Percentiles rank a stretch among this genome's conserved stretches.
Evolutionary conservation across 2,329 filamentous ascomycete genomes (phyloP).

Genomic region (Pseudogymnoascus destructans): DNA sequence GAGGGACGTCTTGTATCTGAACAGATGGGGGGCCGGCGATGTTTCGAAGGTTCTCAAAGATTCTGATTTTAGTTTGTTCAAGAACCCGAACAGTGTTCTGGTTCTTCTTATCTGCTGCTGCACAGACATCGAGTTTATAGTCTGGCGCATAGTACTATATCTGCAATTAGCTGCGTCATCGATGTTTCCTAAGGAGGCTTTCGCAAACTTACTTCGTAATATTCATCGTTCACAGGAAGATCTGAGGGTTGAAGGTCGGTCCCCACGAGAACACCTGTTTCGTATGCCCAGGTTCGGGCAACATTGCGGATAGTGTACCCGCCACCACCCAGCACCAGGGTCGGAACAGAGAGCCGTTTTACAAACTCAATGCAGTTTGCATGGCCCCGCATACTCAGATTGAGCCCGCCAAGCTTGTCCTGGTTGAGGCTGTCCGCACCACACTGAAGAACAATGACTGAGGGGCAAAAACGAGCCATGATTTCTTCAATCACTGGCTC

Average conservation of each 20-base stretch:
- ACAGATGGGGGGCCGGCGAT: slow-evolving; percentile 79
- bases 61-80: slow-evolving; percentile 64
- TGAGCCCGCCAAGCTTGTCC: slow-evolving; percentile 91
- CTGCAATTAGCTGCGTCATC: background rate
- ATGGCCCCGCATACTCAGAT: slow-evolving; percentile 91
- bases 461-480: slow-evolving; percentile 75
- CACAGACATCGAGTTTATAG: slow-evolving; percentile 77
- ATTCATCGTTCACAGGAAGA: slow-evolving; percentile 93
- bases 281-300: slow-evolving; percentile 94
- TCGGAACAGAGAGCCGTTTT: slow-evolving; percentile 70
- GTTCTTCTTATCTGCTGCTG: slow-evolving; percentile 79
- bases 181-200: background rate
- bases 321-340: slow-evolving; percentile 83
- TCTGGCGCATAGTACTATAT: slow-evolving; percentile 70
- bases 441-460: slow-evolving; percentile 89
- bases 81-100: slow-evolving; percentile 74
- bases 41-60: slow-evolving; percentile 77
- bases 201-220: slow-evolving; percentile 47
- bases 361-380: slow-evolving; percentile 89
- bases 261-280: slow-evolving; percentile 81
- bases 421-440: slow-evolving; percentile 90
- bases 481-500: slow-evolving; percentile 77
- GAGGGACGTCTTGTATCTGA: slow-evolving; percentile 68
- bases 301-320: slow-evolving; percentile 97
- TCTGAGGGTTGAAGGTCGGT: slow-evolving; percentile 59